phyloP scores from a whole-genome alignment of 257 asterid species.

The Solanum dulcamara region DNA sequence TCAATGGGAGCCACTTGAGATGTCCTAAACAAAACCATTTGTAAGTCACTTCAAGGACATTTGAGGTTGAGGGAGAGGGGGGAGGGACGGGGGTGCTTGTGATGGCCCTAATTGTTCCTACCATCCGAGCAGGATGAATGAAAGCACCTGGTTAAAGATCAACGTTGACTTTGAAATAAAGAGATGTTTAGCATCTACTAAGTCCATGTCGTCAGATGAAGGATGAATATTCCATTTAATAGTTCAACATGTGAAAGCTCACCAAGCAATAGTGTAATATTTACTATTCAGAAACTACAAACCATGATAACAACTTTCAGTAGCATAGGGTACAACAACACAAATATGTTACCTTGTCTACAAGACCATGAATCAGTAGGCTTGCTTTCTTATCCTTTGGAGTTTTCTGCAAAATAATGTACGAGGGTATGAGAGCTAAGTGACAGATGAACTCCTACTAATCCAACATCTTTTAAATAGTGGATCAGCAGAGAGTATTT shows the following conservation, averaged over 20 bases:
- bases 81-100: background rate
- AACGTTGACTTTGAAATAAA: background rate
- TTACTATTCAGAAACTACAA: background rate
- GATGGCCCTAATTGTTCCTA: background rate
- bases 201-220: background rate
- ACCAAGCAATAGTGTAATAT: background rate
- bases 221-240: background rate
- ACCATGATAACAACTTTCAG: background rate
- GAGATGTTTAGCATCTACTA: background rate
- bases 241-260: background rate
- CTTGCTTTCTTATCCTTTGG: slow-evolving; percentile 97
- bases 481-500: background rate
- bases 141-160: background rate
- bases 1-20: background rate
- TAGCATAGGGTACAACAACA: background rate
- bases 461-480: background rate
- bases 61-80: background rate
- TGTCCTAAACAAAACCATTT: background rate
- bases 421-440: background rate
- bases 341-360: slow-evolving; percentile 51
- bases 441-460: background rate
- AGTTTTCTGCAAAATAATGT: slow-evolving; percentile 51
- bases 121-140: background rate
- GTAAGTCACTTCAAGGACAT: background rate
- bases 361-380: slow-evolving; percentile 81